phyloP scores from a whole-genome alignment of 1,139 yeast species.

The Diutina scorzettiae region DNA sequence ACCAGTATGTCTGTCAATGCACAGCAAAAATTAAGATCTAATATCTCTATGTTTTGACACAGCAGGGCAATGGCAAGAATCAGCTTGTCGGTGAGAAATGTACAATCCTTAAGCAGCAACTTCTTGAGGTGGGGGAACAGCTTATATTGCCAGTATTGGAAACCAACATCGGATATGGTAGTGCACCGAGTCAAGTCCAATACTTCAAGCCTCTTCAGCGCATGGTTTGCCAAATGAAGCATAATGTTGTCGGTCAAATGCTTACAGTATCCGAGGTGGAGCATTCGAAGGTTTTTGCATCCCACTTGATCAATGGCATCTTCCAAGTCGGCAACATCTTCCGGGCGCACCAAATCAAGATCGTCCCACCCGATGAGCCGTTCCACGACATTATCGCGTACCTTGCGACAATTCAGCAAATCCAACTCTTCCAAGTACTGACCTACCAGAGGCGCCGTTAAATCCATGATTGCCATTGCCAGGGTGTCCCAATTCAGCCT shows the following conservation, averaged over 20 bases:
- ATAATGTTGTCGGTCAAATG: constrained; percentile 58
- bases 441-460: constrained; percentile 57
- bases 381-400: constrained; percentile 57
- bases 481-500: constrained; percentile 66
- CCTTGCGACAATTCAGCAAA: constrained; percentile 61
- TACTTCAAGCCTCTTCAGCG: constrained; percentile 39
- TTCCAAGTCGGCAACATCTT: constrained; percentile 9
- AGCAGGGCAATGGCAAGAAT: constrained; percentile 50
- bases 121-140: constrained; percentile 41
- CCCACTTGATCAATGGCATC: constrained; percentile 23
- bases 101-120: constrained; percentile 56
- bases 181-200: constrained; percentile 66
- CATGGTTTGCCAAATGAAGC: constrained; percentile 50
- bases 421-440: constrained; percentile 46
- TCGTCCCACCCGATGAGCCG: constrained; percentile 48
- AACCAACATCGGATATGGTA: constrained; percentile 65
- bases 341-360: constrained; percentile 8
- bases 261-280: constrained; percentile 61
- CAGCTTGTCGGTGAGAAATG: constrained; percentile 56
- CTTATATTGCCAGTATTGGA: constrained; percentile 47
- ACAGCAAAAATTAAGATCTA: constrained; percentile 65
- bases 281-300: constrained; percentile 40
- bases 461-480: constrained; percentile 72
- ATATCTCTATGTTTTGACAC: constrained; percentile 41
- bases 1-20: constrained; percentile 59